Base-by-base conservation (phyloP, 257 asterid genomes). In the Solanum lignicaule region DNA sequence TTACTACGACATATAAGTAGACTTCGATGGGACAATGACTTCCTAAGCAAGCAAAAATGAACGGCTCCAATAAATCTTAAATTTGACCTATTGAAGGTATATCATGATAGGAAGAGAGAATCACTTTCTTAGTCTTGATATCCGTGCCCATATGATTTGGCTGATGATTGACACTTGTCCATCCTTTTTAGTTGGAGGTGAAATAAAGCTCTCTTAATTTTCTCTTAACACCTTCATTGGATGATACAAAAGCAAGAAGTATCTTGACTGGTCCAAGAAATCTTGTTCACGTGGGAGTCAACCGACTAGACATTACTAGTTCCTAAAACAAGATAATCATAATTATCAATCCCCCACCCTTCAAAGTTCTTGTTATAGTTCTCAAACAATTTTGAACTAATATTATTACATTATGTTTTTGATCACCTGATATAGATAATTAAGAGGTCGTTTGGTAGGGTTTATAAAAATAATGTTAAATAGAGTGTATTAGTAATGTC, bases 111-210 rank as follows among this genome's bases (percentile, higher is more conserved):
- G 31, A 74, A 76, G 12, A 18, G 60, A 5, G 46, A 35, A 60
- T 60, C 35, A 83, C 39, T 43, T 66, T 23, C 81, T 74, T 86
- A 7, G 35, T 38, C 55, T 73, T 35, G 83, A 60, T 25, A 23
- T 83, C 27, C 25, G 73, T 88, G 88, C 18, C 39, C 41, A 65
- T 86, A 86, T 86, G n/a, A 88, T 83, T 87, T 76, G 23, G 86
- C 72, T 87, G 89, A 87, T 87, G 90, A 90, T 88, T 87, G 88
- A 88, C 92, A 87, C 91, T 84, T 90, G 90, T 84, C 88, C 85
- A 86, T 38, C 86, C 82, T 72, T 86, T 25, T 82, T 83, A 78
- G 89, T 83, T 88, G 84, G 87, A 86, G 66, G 43, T 31, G 9
- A 15, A 27, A 48, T 69, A 86, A 35, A 36, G 9, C 7, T 52